Conservation (phyloP, 306 rosid genomes). For the Gleditsia sinensis region DNA sequence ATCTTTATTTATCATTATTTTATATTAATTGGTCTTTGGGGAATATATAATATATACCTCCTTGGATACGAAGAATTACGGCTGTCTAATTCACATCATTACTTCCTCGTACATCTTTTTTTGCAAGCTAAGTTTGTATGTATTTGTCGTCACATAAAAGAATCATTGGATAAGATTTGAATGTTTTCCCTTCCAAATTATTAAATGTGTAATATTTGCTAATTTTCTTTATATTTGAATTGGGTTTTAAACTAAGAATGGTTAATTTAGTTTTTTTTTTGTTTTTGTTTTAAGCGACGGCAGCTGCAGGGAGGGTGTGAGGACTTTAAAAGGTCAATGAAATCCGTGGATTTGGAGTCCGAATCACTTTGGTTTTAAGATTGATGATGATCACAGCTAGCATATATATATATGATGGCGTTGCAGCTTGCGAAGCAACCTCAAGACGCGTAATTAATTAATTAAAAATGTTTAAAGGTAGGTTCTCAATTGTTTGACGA, state of each 20-base stretch:
- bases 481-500: not conserved
- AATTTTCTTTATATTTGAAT: no score
- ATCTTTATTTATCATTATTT: not conserved
- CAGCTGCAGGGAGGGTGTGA: no score
- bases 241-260: no score
- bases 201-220: not conserved
- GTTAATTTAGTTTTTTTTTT: no score
- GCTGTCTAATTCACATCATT: slow-evolving; percentile 14
- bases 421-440: not conserved
- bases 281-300: not conserved
- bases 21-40: not conserved
- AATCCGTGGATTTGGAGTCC: not conserved
- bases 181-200: no score
- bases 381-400: not conserved
- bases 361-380: not conserved
- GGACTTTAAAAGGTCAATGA: not conserved
- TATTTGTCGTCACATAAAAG: not conserved
- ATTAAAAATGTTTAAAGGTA: not conserved
- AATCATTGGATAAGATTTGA: not conserved
- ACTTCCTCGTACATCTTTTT: not conserved
- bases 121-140: slow-evolving; percentile 31
- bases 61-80: slow-evolving; percentile 27
- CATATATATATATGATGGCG: no score
- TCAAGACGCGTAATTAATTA: not conserved
- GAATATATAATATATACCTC: no score